phyloP scores from a whole-genome alignment of 2,329 filamentous ascomycete species.

The Neocatenulostroma microsporum region DNA sequence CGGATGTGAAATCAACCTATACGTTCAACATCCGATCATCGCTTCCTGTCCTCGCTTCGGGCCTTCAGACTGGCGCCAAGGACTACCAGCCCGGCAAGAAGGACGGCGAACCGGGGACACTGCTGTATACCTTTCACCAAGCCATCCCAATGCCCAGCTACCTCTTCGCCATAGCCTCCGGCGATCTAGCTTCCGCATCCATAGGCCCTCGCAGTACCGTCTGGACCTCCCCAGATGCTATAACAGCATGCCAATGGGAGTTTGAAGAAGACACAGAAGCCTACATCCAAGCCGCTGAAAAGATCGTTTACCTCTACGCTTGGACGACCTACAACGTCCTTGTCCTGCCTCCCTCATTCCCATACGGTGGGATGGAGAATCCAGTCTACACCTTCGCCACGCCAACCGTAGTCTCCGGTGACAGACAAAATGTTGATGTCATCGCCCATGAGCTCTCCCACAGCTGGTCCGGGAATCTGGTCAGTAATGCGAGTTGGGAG shows the following conservation, averaged over 20 bases:
- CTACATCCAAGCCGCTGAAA: constrained; percentile 80
- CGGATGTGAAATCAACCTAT: constrained; percentile 93
- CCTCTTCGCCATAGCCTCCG: constrained; percentile 79
- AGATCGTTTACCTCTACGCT: constrained; percentile 72
- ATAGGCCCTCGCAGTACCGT: constrained; percentile 82
- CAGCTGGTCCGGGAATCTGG: constrained; percentile 83
- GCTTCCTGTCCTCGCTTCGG: constrained; percentile 85
- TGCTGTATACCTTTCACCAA: constrained; percentile 79
- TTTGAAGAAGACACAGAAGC: constrained; percentile 85
- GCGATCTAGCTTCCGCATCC: constrained; percentile 75
- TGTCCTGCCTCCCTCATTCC: constrained; percentile 81
- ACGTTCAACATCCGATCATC: constrained; percentile 80
- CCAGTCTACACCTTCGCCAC: constrained; percentile 82
- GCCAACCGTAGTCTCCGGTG: constrained; percentile 83
- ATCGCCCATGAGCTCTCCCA: constrained; percentile 77
- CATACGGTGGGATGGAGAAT: constrained; percentile 61
- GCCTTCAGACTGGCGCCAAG: constrained; percentile 53
- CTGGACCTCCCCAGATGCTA: constrained; percentile 78
- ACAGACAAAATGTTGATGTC: constrained; percentile 80
- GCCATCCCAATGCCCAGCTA: constrained; percentile 90
- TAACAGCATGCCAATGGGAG: constrained; percentile 80
- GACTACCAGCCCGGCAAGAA: constrained; percentile 46
- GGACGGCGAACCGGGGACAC: constrained; percentile 46
- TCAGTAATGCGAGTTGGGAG: constrained; percentile 72
- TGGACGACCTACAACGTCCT: constrained; percentile 96